Evolutionary conservation across 768 basidiomycete genomes (phyloP).

Genomic region (Lentinula boryana): DNA sequence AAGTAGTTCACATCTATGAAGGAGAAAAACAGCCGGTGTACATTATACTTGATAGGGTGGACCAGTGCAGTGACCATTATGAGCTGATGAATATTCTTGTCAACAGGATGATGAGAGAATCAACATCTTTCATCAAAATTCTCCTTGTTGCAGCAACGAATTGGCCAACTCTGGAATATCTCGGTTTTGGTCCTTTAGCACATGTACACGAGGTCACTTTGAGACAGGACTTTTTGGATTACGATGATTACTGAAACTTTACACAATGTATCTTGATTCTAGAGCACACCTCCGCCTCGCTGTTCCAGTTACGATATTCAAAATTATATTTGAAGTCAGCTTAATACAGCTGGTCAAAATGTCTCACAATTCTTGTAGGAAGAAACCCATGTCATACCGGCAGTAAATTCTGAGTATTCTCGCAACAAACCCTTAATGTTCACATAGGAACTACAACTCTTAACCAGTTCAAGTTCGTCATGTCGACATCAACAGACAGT

Average conservation of each 20-base stretch:
- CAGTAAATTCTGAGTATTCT: no score
- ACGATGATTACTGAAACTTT: background rate
- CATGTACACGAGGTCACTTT: background rate
- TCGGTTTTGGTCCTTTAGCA: background rate
- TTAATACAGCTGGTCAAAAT: no score
- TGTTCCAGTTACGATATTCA: no score
- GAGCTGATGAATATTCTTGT: background rate
- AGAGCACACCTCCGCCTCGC: no score
- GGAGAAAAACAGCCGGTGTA: background rate
- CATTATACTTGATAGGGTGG: background rate
- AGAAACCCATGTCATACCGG: no score
- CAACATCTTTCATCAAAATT: background rate
- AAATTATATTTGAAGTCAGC: no score
- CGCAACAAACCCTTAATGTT: no score
- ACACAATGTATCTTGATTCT: background rate
- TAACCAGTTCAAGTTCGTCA: no score
- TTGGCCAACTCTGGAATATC: background rate
- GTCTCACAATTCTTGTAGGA: no score
- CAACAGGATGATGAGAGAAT: background rate
- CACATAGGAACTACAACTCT: no score
- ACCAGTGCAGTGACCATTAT: background rate
- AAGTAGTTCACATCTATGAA: background rate
- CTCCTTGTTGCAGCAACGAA: background rate
- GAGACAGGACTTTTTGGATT: background rate
- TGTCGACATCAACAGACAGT: no score